Base-by-base conservation (phyloP, 495 filamentous ascomycete species). In the Aspergillus nidulans region DNA sequence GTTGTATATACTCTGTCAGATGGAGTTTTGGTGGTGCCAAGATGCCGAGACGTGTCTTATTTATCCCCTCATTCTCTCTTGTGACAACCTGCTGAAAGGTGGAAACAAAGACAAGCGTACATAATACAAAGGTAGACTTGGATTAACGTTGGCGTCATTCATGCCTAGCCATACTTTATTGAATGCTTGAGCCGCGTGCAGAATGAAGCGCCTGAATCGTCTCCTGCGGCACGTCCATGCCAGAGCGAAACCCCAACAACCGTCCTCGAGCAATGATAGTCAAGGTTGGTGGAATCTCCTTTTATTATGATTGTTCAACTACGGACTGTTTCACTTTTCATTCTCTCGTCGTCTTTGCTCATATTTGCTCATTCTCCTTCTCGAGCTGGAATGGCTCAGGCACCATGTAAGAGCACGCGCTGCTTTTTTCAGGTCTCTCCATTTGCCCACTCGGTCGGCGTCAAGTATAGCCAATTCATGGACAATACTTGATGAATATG, bases 211-310 rank as follows among this genome's bases (percentile, higher is more conserved):
- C 50, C 41, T 62, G 26, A 52, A 62, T 43, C 53, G 54, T 21
- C 24, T 62, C 23, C 10, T 65, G 28, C 47, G 52, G 24, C 59
- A 53, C 42, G 34, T 64, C 47, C 61, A 59, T 62, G 48, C 48
- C 53, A 56, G 20, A 49, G 48, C 53, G 51, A 56, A 44, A 51
- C 32, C 26, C 45, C 13, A 44, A 49, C 43, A 53, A 26, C 32
- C 26, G 8, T 25, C 32, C 16, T 39, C 36, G 34, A 41, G 36
- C 36, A 36, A 43, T 18, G 38, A 42, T 9, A 45, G 36, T 15
- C 53, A 56, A 25, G 55, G 55, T 53, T 15, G 18, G 49, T 47
- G 26, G 20, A 39, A 43, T 42, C 7, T 32, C 45, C 32, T 23
- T 23, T 25, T 32, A 12, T 52, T 39, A 52, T 47, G 52, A 40